Conservation (phyloP, 768 basidiomycete species). For the Pholiota molesta region DNA sequence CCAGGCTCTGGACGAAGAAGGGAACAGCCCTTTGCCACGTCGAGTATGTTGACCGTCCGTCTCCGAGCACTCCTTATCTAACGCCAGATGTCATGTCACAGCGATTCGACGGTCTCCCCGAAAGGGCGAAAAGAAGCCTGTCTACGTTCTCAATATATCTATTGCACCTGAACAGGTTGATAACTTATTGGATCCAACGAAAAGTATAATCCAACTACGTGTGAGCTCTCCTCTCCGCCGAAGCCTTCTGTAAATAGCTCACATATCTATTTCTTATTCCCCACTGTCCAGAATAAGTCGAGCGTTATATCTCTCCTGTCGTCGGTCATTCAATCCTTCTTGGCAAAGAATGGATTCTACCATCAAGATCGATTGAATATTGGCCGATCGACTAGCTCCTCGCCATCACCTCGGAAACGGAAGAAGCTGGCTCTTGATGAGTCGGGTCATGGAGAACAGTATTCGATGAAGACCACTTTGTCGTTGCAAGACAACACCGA, state of each 20-base stretch:
- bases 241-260: constrained; percentile 10
- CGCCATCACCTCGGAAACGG: constrained; percentile 53
- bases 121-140: constrained; percentile 76
- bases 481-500: constrained; percentile 19
- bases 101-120: constrained; percentile 73
- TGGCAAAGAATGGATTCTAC: constrained; percentile 64
- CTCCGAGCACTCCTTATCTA: constrained; percentile 15
- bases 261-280: constrained; percentile 7
- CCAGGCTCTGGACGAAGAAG: constrained; percentile 72
- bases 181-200: constrained; percentile 80
- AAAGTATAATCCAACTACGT: constrained; percentile 65
- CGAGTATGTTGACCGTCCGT: constrained; percentile 35
- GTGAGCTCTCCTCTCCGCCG: constrained; percentile 41
- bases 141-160: constrained; percentile 80
- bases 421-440: constrained; percentile 44
- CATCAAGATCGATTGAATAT: constrained; percentile 23
- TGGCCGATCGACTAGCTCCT: constrained; percentile 21
- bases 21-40: constrained; percentile 49
- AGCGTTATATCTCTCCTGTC: constrained; percentile 58
- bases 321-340: constrained; percentile 60
- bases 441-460: constrained; percentile 37
- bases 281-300: constrained; percentile 54
- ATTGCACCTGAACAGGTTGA: constrained; percentile 72
- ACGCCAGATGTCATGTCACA: constrained; percentile 30
- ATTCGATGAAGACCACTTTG: constrained; percentile 19